phyloP scores from a whole-genome alignment of 1,284 basidiomycete genomes.

The Puccinia sorghi region DNA sequence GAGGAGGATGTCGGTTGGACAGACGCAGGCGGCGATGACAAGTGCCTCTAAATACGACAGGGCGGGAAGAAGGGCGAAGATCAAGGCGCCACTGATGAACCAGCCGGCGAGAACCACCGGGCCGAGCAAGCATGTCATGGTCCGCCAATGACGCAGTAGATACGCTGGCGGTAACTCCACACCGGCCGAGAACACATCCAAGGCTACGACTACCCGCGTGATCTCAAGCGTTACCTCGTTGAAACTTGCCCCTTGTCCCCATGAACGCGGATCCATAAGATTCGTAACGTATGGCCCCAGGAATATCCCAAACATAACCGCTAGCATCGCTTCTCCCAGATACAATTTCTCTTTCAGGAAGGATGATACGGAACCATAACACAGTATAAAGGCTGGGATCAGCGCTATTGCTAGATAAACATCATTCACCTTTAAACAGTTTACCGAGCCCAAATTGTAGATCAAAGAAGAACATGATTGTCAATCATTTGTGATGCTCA shows the following conservation, averaged over 20 bases:
- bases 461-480: not conserved
- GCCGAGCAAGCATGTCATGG: slow-evolving; percentile 78
- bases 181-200: slow-evolving; percentile 96
- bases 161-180: slow-evolving; percentile 75
- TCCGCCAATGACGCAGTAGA: slow-evolving; percentile 77
- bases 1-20: slow-evolving; percentile 92
- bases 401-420: slow-evolving; percentile 21
- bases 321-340: slow-evolving; percentile 93
- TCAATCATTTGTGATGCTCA: not conserved
- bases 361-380: slow-evolving; percentile 30
- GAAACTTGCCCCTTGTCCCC: slow-evolving; percentile 65
- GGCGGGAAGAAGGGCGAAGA: slow-evolving; percentile 81
- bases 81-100: slow-evolving; percentile 63
- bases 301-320: slow-evolving; percentile 90
- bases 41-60: slow-evolving; percentile 82
- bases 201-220: slow-evolving; percentile 90
- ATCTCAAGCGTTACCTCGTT: slow-evolving; percentile 67
- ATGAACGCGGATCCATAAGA: slow-evolving; percentile 80
- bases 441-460: not conserved
- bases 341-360: slow-evolving; percentile 64
- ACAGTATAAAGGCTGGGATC: slow-evolving; percentile 38
- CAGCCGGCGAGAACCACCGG: slow-evolving; percentile 56
- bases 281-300: slow-evolving; percentile 81
- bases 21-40: slow-evolving; percentile 88
- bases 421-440: not conserved